Conservation (phyloP, 208 protist genomes). For the Acanthamoeba castellanii region DNA sequence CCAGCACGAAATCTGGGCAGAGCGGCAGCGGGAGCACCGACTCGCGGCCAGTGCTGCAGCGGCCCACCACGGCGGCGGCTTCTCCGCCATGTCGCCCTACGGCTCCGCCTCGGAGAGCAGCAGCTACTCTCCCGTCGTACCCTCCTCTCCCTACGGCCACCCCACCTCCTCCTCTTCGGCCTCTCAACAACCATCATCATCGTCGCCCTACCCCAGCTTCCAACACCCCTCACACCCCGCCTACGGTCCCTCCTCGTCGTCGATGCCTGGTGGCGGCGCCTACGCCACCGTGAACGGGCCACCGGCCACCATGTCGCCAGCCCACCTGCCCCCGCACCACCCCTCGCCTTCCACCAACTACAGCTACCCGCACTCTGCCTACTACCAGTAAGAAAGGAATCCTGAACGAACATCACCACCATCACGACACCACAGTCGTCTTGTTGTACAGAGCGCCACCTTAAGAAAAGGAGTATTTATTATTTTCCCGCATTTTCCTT, state of each 20-base stretch:
- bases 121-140: background rate
- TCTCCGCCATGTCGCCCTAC: background rate
- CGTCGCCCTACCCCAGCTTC: background rate
- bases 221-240: background rate
- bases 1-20: background rate
- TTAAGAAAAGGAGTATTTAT: no score
- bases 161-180: background rate
- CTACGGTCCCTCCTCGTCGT: background rate
- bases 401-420: no score
- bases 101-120: background rate
- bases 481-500: no score
- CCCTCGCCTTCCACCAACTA: background rate
- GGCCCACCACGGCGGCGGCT: background rate
- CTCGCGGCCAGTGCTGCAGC: background rate
- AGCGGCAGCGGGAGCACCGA: slow-evolving; percentile 9
- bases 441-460: no score
- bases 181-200: background rate
- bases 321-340: slow-evolving; percentile 7
- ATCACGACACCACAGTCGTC: no score
- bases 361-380: background rate
- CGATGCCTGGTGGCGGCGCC: background rate
- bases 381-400: background rate
- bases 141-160: background rate
- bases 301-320: background rate
- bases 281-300: background rate